Conservation (phyloP, 73 alveolate species). For the Paramecium caudatum region DNA sequence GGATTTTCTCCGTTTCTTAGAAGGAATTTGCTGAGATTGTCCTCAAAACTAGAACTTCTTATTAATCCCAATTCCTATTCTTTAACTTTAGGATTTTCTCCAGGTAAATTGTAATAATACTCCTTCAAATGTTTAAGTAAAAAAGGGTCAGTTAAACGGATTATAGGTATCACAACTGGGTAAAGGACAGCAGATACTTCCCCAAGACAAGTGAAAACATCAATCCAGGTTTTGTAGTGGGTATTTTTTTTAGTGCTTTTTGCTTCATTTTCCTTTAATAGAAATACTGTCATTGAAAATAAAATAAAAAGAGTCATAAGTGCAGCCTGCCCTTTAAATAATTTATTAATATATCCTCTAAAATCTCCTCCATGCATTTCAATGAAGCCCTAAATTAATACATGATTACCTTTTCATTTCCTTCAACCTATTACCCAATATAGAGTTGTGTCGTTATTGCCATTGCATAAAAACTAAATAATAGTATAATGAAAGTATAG, state of each 20-base stretch:
- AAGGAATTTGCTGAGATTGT: no score
- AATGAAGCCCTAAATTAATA: not conserved
- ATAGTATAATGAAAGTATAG: constrained; percentile 1
- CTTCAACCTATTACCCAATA: not conserved
- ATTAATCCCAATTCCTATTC: no score
- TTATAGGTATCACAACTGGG: constrained; percentile 13
- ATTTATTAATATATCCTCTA: not conserved
- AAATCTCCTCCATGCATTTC: not conserved
- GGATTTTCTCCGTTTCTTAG: no score
- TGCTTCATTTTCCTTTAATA: no score
- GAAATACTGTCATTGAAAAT: not conserved
- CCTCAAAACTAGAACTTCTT: no score
- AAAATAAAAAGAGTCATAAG: not conserved
- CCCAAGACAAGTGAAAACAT: not conserved
- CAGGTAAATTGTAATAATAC: no score
- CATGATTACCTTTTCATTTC: not conserved
- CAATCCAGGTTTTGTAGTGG: no score
- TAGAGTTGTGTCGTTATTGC: not conserved
- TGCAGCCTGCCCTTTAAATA: constrained; percentile 1
- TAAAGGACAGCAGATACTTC: not conserved
- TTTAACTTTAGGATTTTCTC: no score
- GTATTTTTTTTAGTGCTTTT: no score
- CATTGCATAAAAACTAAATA: not conserved
- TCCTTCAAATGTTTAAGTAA: not conserved
- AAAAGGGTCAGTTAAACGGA: constrained; percentile 8